These are phyloP conservation scores for Neurospora sp. DNA, from an alignment of 495 filamentous ascomycete species.

Conservation along the genomic window DNA sequence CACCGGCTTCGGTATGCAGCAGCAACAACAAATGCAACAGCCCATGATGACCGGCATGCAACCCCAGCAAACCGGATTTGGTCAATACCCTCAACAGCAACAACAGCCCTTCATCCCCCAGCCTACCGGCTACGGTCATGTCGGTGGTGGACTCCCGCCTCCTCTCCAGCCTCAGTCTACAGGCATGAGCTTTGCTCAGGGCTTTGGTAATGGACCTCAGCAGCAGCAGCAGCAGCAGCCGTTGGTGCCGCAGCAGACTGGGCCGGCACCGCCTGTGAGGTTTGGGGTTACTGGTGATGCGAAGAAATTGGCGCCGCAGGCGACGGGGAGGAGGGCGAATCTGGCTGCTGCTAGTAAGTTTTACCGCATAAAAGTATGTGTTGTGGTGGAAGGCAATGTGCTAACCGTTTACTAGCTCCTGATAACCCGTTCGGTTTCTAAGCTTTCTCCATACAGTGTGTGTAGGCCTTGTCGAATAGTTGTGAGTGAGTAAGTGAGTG, in stretches of 20 bases:
- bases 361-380: background rate
- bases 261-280: slow-evolving; percentile 79
- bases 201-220: slow-evolving; percentile 38
- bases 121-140: background rate
- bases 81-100: background rate
- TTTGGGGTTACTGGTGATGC: slow-evolving; percentile 67
- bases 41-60: slow-evolving; percentile 38
- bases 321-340: slow-evolving; percentile 84
- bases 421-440: slow-evolving; percentile 19
- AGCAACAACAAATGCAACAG: slow-evolving; percentile 32
- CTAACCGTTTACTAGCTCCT: slow-evolving; percentile 8
- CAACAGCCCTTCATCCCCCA: background rate
- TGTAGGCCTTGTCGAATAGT: background rate
- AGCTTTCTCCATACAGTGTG: background rate
- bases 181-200: slow-evolving; percentile 46
- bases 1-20: slow-evolving; percentile 1
- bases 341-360: slow-evolving; percentile 86
- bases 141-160: slow-evolving; percentile 24
- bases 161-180: slow-evolving; percentile 40
- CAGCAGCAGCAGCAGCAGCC: slow-evolving; percentile 45
- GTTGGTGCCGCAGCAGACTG: slow-evolving; percentile 81
- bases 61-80: slow-evolving; percentile 45
- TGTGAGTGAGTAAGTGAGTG: background rate
- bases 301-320: slow-evolving; percentile 76
- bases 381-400: background rate